Base-by-base conservation (phyloP, 2,329 filamentous ascomycete species). In the Fusarium brevicatenulatum region DNA sequence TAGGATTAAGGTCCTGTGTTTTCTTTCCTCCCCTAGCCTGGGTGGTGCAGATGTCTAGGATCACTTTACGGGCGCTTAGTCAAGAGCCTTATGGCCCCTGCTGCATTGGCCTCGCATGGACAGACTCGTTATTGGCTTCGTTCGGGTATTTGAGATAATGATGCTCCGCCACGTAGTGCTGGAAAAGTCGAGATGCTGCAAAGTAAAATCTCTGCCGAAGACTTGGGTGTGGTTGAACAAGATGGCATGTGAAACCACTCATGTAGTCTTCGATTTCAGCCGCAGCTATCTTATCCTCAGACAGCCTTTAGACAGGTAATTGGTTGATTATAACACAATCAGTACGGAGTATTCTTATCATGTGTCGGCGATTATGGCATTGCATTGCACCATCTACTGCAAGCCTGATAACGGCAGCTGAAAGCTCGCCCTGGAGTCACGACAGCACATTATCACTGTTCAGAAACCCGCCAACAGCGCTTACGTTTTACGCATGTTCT, bases 281-380 rank as follows among this genome's bases (percentile, higher is more conserved):
- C 19, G 23, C 13, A 39, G 10, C 19, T 28, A 2, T n/a, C 13
- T 39, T 21, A 21, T 53, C 13, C 5, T 28, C 2, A 9, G 9
- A 12, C 5, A 2, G 5, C 9, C 5, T 37, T 21, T 40, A 7
- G 0, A n/a, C 23, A 9, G 7, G 8, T 4, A 18, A 12, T n/a
- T 8, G 9, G 9, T 9, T 18, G 34, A 40, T 28, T 12, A 28
- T 25, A 7, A 28, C 5, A 40, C 5, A 5, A 10, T 6, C 4
- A 9, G 10, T 11, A 21, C 4, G 19, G 13, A 21, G 0, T 53
- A 15, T 13, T 37, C 9, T n/a, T 28, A 30, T n/a, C 34, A 5
- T 5, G 50, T n/a, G 18, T 37, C 5, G 10, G 8, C 19, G 12
- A 28, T 53, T 2, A 11, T 21, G 13, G 7, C n/a, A 21, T 4